These are phyloP conservation scores for Hypoxylon sp. DNA, from an alignment of 2,329 filamentous ascomycete species.

Conservation along the genomic window DNA sequence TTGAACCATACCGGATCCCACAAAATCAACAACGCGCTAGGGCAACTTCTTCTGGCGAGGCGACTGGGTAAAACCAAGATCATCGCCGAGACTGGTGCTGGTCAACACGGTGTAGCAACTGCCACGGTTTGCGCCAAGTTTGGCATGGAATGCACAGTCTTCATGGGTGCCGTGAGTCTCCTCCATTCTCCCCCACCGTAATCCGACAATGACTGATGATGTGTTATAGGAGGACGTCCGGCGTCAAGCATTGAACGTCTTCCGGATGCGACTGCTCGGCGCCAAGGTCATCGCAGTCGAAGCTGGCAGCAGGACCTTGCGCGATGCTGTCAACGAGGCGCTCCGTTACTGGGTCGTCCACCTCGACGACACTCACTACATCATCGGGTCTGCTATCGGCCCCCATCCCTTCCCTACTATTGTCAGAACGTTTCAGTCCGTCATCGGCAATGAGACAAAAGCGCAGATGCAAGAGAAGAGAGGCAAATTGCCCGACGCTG, in stretches of 20 bases:
- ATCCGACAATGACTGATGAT: constrained; percentile 42
- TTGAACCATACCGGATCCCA: constrained; percentile 98
- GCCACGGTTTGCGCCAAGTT: constrained; percentile 99
- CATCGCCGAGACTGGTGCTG: constrained; percentile 97
- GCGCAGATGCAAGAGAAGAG: constrained; percentile 87
- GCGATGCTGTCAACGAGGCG: constrained; percentile 95
- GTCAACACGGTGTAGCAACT: constrained; percentile 97
- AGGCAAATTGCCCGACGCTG: constrained; percentile 92
- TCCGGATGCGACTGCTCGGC: constrained; percentile 96
- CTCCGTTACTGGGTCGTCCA: constrained; percentile 94
- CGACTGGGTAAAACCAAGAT: constrained; percentile 95
- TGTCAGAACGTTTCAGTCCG: constrained; percentile 95
- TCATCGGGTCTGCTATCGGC: constrained; percentile 96
- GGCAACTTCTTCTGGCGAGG: constrained; percentile 88
- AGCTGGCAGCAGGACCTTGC: constrained; percentile 85
- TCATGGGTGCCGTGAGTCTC: constrained; percentile 84
- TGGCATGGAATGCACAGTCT: constrained; percentile 97
- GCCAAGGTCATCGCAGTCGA: constrained; percentile 94
- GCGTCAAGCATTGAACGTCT: constrained; percentile 96
- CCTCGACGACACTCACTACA: constrained; percentile 96
- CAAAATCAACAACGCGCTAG: constrained; percentile 99
- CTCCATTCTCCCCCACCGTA: neutral
- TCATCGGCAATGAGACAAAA: constrained; percentile 96
- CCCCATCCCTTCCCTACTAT: constrained; percentile 98
- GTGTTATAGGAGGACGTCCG: constrained; percentile 84